Percentiles rank a stretch among this genome's conserved stretches.
Conservation (phyloP, 139 green algal species). For the Trebouxia sp. region DNA sequence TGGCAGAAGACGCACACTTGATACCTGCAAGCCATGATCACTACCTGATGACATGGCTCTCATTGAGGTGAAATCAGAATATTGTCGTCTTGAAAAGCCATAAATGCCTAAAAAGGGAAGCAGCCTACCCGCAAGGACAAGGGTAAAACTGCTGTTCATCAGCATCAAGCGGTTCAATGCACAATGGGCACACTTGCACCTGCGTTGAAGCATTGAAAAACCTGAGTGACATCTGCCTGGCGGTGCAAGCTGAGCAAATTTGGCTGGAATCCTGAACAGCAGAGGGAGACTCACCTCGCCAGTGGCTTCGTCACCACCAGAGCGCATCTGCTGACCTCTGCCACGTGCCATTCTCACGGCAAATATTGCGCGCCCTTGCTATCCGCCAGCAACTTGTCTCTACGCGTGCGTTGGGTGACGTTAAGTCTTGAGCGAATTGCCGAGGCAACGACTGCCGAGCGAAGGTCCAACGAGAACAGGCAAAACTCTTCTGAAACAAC, state of each 20-base stretch:
- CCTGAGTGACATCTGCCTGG: neutral
- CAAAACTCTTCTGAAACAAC: no score
- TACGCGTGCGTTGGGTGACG: neutral
- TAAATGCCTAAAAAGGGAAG: neutral
- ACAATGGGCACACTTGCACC: constrained; percentile 46
- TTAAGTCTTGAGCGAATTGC: no score
- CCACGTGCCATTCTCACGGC: neutral
- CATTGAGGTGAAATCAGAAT: neutral
- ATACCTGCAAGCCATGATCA: constrained; percentile 43
- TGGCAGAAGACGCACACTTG: constrained; percentile 66
- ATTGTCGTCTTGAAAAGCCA: neutral
- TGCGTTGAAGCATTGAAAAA: neutral
- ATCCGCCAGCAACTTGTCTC: neutral
- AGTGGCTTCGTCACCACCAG: neutral
- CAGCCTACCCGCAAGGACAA: constrained; percentile 48
- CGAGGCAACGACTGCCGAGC: no score
- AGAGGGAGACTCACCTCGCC: no score
- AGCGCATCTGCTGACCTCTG: neutral
- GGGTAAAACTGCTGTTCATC: constrained; percentile 49
- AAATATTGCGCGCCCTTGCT: neutral
- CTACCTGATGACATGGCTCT: neutral
- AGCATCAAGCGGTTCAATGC: constrained; percentile 51
- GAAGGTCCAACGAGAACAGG: no score
- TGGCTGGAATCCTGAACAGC: no score
- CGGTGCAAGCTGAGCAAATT: neutral